These are phyloP conservation scores for Alisma plantagoaquatica DNA, from an alignment of 106 monocot genomes.

Conservation along the genomic window DNA sequence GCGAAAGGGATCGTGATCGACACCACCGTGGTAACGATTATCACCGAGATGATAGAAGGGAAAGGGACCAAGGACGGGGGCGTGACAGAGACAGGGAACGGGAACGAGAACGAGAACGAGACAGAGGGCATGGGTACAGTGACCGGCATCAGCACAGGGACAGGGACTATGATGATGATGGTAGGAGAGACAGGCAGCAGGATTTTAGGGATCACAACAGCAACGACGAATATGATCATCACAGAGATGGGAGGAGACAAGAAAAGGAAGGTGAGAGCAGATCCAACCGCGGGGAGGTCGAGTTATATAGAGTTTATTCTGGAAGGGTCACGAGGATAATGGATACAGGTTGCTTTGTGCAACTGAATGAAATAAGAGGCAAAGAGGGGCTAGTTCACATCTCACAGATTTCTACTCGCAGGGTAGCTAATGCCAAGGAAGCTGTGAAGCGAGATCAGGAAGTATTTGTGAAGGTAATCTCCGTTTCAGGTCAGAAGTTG, in stretches of 20 bases:
- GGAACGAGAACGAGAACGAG: conserved; percentile 6
- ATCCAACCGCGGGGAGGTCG: conserved; percentile 22
- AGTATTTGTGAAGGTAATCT: conserved; percentile 77
- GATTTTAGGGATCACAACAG: conserved; percentile 5
- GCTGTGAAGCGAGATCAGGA: conserved; percentile 65
- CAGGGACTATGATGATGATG: conserved; percentile 6
- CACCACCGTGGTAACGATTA: neutral
- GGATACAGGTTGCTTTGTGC: conserved; percentile 84
- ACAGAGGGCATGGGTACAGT: neutral
- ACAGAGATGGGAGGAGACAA: neutral
- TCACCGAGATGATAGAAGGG: neutral
- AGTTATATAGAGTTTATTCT: conserved; percentile 57
- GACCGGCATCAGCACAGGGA: neutral
- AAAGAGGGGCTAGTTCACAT: conserved; percentile 77
- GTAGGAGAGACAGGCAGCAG: neutral
- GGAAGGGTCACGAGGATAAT: conserved; percentile 65
- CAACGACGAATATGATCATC: neutral
- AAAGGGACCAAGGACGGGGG: neutral
- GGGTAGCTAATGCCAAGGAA: conserved; percentile 48
- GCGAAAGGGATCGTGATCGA: neutral
- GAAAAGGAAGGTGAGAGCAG: neutral
- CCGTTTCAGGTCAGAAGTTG: conserved; percentile 64
- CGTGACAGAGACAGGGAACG: no score
- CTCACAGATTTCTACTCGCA: conserved; percentile 60
- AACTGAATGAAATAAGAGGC: conserved; percentile 43